Base-by-base conservation (phyloP, 1,284 basidiomycete genomes). In the Ganoderma resinaceum region DNA sequence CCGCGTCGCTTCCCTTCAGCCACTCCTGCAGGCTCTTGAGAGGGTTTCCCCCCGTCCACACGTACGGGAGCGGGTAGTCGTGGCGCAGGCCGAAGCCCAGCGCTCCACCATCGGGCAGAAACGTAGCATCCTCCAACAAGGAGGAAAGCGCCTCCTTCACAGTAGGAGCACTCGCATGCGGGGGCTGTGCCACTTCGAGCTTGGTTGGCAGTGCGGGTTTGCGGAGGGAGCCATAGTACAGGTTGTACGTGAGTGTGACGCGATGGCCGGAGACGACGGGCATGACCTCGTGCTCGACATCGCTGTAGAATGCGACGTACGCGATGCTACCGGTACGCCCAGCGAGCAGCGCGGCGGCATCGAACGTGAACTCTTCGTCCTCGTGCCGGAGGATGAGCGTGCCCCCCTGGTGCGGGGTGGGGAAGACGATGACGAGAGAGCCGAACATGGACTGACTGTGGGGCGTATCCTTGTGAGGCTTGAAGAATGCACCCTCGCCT, bases 261-360 rank as follows among this genome's bases (percentile, higher is more conserved):
- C 83, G 78, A 64, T 80, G 77, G 0, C 85, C 85, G 0, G 77
- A 77, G 9, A 62, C 74, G 14, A 86, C 82, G 2, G 76, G 76
- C 0, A 74, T 38, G 14, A 86, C 82, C 70, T 85, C 83, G 72
- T 86, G 82, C 68, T 83, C 82, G 68, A 83, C 79, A 72, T 85
- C 83, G 65, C 82, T 80, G 76, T 77, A 84, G 72, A 85, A 82
- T 0, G 80, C 79, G 53, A 76, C 73, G 66, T 78, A 84, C 0
- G 77, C 79, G 42, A 82, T 63, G 2, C 63, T 62, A 26, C 33
- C 23, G 11, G 20, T 31, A 16, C 14, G 20, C 1, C 53, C 33
- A 0, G 68, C 38, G 4, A 78, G 65, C 29, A 76, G 67, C 12
- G 63, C 11, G 3, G 74, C 72, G 11, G 79, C 77, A 66, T 83